Conservation (phyloP, 441 rosid genomes). For the Erodium texanum region DNA sequence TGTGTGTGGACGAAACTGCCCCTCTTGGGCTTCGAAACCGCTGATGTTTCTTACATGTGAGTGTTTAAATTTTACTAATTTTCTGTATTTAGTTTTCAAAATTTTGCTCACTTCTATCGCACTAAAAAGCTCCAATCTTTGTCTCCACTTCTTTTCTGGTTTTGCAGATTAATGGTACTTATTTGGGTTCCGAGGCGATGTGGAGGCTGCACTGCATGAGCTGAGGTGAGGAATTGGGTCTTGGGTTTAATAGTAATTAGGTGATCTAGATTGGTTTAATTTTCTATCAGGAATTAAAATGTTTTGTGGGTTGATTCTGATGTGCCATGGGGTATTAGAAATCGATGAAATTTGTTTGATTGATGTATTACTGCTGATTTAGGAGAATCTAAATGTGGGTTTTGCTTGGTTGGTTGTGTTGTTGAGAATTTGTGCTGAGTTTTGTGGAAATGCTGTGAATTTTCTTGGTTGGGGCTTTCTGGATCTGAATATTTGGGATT, state of each 20-base stretch:
- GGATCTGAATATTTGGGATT: background rate
- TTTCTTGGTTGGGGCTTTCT: conserved; percentile 4
- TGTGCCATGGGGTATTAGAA: background rate
- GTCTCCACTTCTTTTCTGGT: background rate
- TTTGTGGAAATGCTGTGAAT: background rate
- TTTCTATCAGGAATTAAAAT: background rate
- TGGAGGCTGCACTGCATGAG: background rate
- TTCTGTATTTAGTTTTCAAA: background rate
- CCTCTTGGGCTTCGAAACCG: background rate
- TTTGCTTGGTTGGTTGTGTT: background rate
- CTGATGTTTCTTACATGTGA: background rate
- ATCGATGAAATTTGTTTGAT: background rate
- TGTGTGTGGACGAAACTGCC: background rate
- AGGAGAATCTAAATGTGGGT: background rate
- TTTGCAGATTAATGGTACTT: background rate
- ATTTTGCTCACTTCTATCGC: background rate
- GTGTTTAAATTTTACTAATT: background rate
- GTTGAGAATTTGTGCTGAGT: background rate
- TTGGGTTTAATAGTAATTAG: background rate
- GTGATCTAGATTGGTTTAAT: background rate
- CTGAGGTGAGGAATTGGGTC: background rate
- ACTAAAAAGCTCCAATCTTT: background rate
- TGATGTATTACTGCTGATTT: background rate
- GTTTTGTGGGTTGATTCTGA: background rate
- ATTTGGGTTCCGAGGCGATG: background rate